phyloP scores from a whole-genome alignment of 179 eudicot genomes.

The Spinacia oleracea region DNA sequence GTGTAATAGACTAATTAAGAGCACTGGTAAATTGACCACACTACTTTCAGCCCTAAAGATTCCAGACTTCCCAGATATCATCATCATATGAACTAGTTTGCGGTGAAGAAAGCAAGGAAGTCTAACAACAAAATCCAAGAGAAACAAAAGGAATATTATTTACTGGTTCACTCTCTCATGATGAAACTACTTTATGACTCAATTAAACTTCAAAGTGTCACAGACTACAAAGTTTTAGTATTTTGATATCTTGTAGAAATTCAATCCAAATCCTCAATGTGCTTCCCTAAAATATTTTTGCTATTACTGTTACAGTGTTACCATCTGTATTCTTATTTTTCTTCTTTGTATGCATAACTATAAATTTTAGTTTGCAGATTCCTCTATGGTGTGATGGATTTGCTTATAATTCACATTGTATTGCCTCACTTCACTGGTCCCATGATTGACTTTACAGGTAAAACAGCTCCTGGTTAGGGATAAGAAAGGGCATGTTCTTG shows the following conservation, averaged over 20 bases:
- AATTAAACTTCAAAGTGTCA: neutral
- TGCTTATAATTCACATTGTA: neutral
- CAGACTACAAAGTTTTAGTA: neutral
- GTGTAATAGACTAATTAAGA: neutral
- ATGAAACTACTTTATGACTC: neutral
- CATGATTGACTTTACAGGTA: conserved; percentile 41
- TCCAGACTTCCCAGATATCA: neutral
- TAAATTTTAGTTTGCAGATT: neutral
- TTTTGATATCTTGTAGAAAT: neutral
- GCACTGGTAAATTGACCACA: too few relatives aligned
- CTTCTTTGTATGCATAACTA: neutral
- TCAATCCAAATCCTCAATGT: neutral
- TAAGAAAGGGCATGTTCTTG: conserved; percentile 68
- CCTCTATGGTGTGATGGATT: neutral
- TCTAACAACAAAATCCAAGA: neutral
- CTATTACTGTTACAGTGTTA: neutral
- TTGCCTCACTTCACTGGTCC: neutral
- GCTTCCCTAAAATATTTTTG: neutral
- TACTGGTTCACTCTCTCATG: neutral
- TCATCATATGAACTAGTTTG: neutral
- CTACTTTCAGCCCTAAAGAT: neutral
- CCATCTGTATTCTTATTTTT: neutral
- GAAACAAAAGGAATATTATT: neutral
- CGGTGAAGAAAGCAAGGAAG: neutral
- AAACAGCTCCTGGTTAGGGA: conserved; percentile 75